Evolutionary conservation across 805 yeast genomes (phyloP), one percentile per base, ranked within the genome.

Genomic region (Candida piceae): DNA sequence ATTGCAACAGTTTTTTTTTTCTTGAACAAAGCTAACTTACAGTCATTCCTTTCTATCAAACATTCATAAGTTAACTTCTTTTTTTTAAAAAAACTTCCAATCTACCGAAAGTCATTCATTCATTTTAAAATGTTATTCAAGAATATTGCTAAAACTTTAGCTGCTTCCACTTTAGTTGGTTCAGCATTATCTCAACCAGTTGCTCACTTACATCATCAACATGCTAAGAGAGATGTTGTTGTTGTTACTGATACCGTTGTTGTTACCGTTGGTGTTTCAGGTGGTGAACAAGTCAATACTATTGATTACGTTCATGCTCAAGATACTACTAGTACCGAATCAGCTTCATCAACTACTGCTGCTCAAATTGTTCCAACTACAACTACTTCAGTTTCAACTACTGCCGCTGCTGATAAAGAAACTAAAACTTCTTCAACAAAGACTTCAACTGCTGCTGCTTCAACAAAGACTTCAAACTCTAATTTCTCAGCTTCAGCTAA

Each of bases 171-270:
- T 36, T 54, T 77, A 37, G 60, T 70, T 41, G 72, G 73, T 49
- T 58, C 74, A 35, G 69, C 72, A 34, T 42, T 70, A 28, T 82
- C 85, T 44, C 76, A 73, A 37, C 86, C 87, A 41, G 64, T 74
- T 37, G 70, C 66, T 39, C 82, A 75, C 49, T 73, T 68, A 46
- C 87, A 82, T 62, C 73, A 72, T 55, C 60, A 62, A 45, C 77
- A 76, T 57, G 76, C 71, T 55, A 77, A 79, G 67, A 78, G 66
- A 50, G 67, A 65, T 37, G 75, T 68, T 39, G 67, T 64, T 40
- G 73, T 69, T 44, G 67, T 70, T 47, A 68, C 75, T 49, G 54
- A 59, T 50, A 67, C 75, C 39, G 72, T 70, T 32, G 59, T 69
- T 39, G 78, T 74, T 36, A 70, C 74, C 7, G 72, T 66, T 29